Evolutionary conservation across 345 rosid species (phyloP), one percentile per base, ranked within the genome.

Genomic region (Corchorus capsularis): DNA sequence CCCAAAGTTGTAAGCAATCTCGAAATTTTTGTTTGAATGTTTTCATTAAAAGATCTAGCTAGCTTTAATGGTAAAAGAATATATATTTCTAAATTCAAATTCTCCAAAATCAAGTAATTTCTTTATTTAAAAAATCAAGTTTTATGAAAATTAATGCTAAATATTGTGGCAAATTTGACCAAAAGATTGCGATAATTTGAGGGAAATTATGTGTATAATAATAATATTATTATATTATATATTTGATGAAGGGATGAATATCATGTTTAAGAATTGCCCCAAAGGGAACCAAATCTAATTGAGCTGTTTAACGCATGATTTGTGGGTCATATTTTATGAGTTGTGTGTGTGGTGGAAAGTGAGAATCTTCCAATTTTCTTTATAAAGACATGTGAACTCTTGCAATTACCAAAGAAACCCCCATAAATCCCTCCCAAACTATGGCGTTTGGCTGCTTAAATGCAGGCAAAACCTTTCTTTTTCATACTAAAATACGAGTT

Each of bases 241-340:
- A 27, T n/a, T n/a, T 27, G 27, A 27, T 27, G 27, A 27, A 76
- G 20, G 34, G 45, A 22, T 45, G 19, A 57, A 43, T 70, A 20
- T 69, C 55, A 72, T 41, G 67, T 46, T 22, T 35, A 4, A 64
- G 12, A 59, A 72, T 49, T 76, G 72, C 71, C 35, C 32, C 8
- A 70, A 49, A 13, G 45, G 63, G 86, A 80, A 83, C 82, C 79
- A 87, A 89, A 86, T 87, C 86, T 77, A 55, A 79, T 85, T 78
- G 87, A 86, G 91, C 90, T 87, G 87, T 83, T 86, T 56, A 69
- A 81, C 79, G 79, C 87, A 82, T 81, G 87, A 84, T 83, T 81
- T 87, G 87, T 87, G 88, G 90, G 86, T 78, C 90, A 82, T 81
- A 83, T 81, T 79, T 72, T 76, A 76, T 83, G 85, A 81, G 88